Evolutionary conservation across 768 basidiomycete genomes (phyloP).

Genomic region (Mycena sanguinolenta): DNA sequence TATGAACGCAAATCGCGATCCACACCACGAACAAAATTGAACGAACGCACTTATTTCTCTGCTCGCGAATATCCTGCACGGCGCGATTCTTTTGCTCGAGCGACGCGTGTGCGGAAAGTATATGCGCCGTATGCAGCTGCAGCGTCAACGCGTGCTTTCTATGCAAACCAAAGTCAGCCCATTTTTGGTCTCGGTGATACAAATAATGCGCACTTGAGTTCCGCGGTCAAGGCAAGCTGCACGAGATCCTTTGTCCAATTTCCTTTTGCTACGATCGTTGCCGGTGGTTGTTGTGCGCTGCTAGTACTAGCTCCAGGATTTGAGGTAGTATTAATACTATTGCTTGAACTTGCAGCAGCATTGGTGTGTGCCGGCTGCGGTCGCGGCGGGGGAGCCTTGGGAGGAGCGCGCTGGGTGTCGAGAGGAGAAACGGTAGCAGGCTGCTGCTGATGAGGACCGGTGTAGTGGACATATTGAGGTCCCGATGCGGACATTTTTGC

Average conservation of each 20-base stretch:
- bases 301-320: neutral
- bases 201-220: constrained; percentile 77
- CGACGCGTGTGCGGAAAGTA: constrained; percentile 84
- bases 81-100: constrained; percentile 83
- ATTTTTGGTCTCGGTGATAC: neutral
- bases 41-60: constrained; percentile 82
- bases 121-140: constrained; percentile 89
- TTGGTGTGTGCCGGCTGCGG: no score
- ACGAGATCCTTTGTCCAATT: constrained; percentile 92
- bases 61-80: constrained; percentile 85
- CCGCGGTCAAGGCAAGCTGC: constrained; percentile 88
- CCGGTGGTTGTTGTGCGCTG: neutral
- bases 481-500: neutral
- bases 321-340: neutral
- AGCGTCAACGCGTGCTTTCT: constrained; percentile 81
- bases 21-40: neutral
- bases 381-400: no score
- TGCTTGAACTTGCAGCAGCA: neutral
- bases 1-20: no score
- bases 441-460: constrained; percentile 8
- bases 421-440: constrained; percentile 32
- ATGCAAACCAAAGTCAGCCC: neutral
- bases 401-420: constrained; percentile 27
- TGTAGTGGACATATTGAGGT: constrained; percentile 25
- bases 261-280: constrained; percentile 70